A percentile compares a stretch with the other conserved stretches of the same genome.
These are phyloP conservation scores for Colletotrichum ledebouriae DNA, from an alignment of 2,329 filamentous ascomycete species.

Conservation along the genomic window DNA sequence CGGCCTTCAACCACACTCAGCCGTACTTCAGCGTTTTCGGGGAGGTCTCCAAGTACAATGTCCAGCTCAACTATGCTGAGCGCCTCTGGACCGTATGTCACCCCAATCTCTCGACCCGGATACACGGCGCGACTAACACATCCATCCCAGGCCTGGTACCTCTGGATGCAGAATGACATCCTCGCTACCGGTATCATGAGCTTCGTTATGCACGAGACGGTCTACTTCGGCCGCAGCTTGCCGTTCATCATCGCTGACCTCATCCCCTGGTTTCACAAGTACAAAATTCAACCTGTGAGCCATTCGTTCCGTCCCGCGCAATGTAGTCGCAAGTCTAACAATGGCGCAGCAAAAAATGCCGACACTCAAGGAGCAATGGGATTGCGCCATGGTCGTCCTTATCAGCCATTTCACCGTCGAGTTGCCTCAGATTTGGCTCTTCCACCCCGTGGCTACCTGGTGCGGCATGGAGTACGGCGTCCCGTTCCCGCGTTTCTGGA, in stretches of 20 bases:
- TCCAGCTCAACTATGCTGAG: slow-evolving; percentile 88
- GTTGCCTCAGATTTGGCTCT: slow-evolving; percentile 98
- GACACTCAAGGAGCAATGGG: slow-evolving; percentile 92
- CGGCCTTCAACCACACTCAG: slow-evolving; percentile 61
- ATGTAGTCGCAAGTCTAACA: slow-evolving; percentile 2
- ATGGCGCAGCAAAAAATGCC: slow-evolving; percentile 78
- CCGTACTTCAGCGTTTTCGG: slow-evolving; percentile 71
- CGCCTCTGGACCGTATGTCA: slow-evolving; percentile 84
- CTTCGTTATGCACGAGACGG: slow-evolving; percentile 91
- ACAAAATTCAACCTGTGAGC: slow-evolving; percentile 91
- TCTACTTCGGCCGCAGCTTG: slow-evolving; percentile 93
- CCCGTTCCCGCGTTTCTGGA: slow-evolving; percentile 87
- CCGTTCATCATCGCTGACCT: slow-evolving; percentile 94
- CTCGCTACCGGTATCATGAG: slow-evolving; percentile 98
- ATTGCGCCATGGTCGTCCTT: slow-evolving; percentile 92
- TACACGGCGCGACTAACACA: slow-evolving; percentile 31
- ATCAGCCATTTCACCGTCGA: slow-evolving; percentile 98
- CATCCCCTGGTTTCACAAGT: slow-evolving; percentile 89
- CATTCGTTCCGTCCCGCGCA: background rate
- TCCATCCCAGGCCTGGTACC: slow-evolving; percentile 81
- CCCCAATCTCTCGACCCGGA: slow-evolving; percentile 20
- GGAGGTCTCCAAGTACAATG: slow-evolving; percentile 79
- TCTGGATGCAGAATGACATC: slow-evolving; percentile 97
- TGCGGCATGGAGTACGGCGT: slow-evolving; percentile 90
- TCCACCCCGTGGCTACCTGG: slow-evolving; percentile 95